These are phyloP conservation scores for Debaryomycetaceae sp. DNA, from an alignment of 1,139 yeast genomes.

Conservation along the genomic window DNA sequence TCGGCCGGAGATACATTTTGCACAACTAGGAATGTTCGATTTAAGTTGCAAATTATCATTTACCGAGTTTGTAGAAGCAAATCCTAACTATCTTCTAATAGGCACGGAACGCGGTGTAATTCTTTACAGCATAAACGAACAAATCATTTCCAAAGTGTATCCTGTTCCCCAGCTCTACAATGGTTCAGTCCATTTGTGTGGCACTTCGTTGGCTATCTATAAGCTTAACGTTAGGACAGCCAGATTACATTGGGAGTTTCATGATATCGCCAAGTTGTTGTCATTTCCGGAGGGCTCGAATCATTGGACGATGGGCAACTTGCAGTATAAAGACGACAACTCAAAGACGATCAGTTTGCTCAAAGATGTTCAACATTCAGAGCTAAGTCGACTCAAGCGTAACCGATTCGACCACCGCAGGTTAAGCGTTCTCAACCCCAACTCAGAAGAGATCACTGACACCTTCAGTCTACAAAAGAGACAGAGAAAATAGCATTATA, in stretches of 20 bases:
- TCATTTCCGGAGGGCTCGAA: conserved; percentile 6
- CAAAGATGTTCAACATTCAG: conserved; percentile 10
- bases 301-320: conserved; percentile 5
- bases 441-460: conserved; percentile 26
- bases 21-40: background rate
- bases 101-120: background rate
- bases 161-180: background rate
- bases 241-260: background rate
- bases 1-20: background rate
- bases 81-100: background rate
- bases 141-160: background rate
- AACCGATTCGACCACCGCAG: conserved; percentile 9
- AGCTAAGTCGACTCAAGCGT: conserved; percentile 8
- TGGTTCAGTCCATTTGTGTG: background rate
- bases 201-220: background rate
- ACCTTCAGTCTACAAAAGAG: conserved; percentile 23
- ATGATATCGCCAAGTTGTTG: background rate
- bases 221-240: background rate
- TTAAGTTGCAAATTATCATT: background rate
- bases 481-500: conserved; percentile 7
- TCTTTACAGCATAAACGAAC: background rate
- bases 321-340: conserved; percentile 7
- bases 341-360: conserved; percentile 7
- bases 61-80: background rate
- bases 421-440: conserved; percentile 5